Conservation (phyloP, 805 yeast species). For the Torulaspora quercuum region DNA sequence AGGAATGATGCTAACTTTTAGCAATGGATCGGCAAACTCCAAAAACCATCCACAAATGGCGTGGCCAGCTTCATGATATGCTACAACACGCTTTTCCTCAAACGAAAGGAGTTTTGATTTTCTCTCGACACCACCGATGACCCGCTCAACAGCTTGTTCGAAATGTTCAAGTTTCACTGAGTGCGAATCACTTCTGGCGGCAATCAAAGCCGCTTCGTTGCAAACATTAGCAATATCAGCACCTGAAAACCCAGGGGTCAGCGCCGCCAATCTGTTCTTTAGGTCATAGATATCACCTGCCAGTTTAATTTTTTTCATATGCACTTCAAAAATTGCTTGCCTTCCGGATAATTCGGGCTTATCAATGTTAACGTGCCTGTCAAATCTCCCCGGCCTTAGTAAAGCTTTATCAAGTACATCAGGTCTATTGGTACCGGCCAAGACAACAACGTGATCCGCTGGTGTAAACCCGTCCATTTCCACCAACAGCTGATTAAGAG, state of each 20-base stretch:
- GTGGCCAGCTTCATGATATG: constrained; percentile 98
- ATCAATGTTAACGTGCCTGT: constrained; percentile 87
- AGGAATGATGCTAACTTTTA: constrained; percentile 95
- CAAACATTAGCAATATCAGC: constrained; percentile 97
- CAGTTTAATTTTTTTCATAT: constrained; percentile 68
- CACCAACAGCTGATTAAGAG: constrained; percentile 89
- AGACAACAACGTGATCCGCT: constrained; percentile 88
- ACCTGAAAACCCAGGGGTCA: constrained; percentile 98
- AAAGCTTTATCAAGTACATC: constrained; percentile 91
- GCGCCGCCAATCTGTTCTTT: constrained; percentile 85
- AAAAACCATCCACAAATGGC: constrained; percentile 98
- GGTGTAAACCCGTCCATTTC: constrained; percentile 98
- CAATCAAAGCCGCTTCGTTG: constrained; percentile 95
- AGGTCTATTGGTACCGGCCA: constrained; percentile 96
- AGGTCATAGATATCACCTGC: constrained; percentile 51
- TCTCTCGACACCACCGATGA: constrained; percentile 92
- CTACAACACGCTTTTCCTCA: constrained; percentile 85
- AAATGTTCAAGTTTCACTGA: constrained; percentile 74
- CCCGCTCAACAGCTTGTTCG: constrained; percentile 96
- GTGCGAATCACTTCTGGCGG: constrained; percentile 78
- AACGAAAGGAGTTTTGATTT: constrained; percentile 78
- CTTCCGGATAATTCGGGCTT: constrained; percentile 94
- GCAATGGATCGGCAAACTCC: constrained; percentile 84
- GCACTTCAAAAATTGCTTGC: constrained; percentile 86
- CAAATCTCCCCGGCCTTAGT: constrained; percentile 96